Evolutionary conservation across 352 stramenopile genomes (phyloP), one percentile per base, ranked within the genome.

Genomic region (Phytophthora cryptogea): DNA sequence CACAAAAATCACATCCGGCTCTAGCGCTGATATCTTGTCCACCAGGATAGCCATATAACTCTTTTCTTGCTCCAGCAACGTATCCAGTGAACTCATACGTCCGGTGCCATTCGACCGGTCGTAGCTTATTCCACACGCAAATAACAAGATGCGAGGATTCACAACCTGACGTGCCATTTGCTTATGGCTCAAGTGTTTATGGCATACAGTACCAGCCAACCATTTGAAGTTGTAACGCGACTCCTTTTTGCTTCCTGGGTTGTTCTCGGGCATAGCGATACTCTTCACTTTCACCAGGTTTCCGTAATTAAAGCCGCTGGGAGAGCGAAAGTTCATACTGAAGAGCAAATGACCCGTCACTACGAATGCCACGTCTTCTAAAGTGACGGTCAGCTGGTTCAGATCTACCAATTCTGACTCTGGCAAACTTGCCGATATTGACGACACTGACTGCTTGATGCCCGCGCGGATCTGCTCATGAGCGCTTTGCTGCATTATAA

Each of bases 11-110:
- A 99, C 72, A 74, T 99, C 90, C 7, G 97, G 97, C 58, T 98
- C 88, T 26, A 99, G 63, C 28, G 87, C 89, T 3, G 95, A 88
- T 55, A 99, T 99, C 59, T 99, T 99, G 20, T 94, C 85, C 13
- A 99, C 95, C 13, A 99, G 74, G 43, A 98, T 98, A 62, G 95
- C 81, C 81, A 99, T 98, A 69, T 99, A 99, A 53, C 94, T 92
- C 59, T 97, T 89, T 74, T 99, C 97, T 68, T 98, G 89, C 66
- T 99, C 96, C 26, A 99, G 67, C 6, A 99, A 63, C 8, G 94
- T 98, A 62, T 99, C 95, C 0, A 99, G 73, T 0, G 91, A 98
- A 47, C 88, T 96, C 43, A 99, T 90, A 27, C 86, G 80, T 8
- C 89, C 90, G 40, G 94, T 80, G 5, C 78, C 78, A 17, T 68